These are phyloP conservation scores for Aspergillus hortae DNA, from an alignment of 2,329 filamentous ascomycete genomes.

Conservation along the genomic window DNA sequence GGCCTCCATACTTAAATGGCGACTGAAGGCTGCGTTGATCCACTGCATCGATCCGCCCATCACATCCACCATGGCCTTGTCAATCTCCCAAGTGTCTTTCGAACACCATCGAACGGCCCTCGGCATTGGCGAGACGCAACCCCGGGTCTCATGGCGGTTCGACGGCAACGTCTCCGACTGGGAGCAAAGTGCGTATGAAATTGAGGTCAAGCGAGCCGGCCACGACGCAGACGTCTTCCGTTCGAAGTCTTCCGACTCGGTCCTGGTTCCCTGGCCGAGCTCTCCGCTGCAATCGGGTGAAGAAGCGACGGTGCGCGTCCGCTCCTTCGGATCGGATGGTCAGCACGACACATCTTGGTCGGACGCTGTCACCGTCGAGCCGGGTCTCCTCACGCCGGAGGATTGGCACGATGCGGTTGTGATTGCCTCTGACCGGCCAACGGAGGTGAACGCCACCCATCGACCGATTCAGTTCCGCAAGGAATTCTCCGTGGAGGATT, in stretches of 20 bases:
- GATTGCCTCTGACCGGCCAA: conserved; percentile 18
- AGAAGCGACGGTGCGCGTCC: conserved; percentile 10
- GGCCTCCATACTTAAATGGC: no score
- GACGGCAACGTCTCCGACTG: conserved; percentile 16
- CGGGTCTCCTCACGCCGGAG: conserved; percentile 25
- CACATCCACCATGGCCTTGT: conserved; percentile 9
- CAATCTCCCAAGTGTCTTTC: conserved; percentile 12
- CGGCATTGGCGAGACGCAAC: conserved; percentile 13
- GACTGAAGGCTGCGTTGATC: neutral
- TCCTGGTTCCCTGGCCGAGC: conserved; percentile 22
- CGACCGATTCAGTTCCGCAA: conserved; percentile 35
- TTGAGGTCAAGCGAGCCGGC: conserved; percentile 9
- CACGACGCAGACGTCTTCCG: conserved; percentile 5
- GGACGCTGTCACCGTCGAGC: conserved; percentile 25
- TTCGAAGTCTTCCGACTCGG: conserved; percentile 15
- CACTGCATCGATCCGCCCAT: neutral
- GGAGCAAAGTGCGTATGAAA: conserved; percentile 18
- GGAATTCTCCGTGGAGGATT: conserved; percentile 19
- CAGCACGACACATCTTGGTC: conserved; percentile 28
- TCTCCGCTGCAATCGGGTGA: conserved; percentile 13
- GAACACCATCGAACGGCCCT: conserved; percentile 16
- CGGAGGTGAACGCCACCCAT: conserved; percentile 19
- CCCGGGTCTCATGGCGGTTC: conserved; percentile 26
- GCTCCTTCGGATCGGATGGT: conserved; percentile 1
- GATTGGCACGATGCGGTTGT: conserved; percentile 28